These are phyloP conservation scores for Coemansia aciculifera DNA, from an alignment of 192 early-diverging fungal species.

Conservation along the genomic window DNA sequence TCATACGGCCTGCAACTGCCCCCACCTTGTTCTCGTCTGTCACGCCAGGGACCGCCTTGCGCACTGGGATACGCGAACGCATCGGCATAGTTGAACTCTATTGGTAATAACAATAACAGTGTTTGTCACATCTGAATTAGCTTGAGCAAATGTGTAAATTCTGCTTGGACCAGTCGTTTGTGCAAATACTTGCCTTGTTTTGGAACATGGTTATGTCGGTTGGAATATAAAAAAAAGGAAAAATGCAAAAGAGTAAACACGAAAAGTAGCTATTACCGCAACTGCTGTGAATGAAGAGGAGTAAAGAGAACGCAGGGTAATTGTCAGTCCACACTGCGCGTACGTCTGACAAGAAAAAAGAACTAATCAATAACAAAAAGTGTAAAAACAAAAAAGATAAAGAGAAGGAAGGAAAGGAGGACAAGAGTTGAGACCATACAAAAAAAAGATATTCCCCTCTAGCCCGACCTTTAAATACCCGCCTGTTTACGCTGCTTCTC, in stretches of 20 bases:
- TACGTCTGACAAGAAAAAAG: not conserved
- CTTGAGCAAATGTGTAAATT: not conserved
- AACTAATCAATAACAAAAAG: not conserved
- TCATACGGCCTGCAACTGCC: constrained; percentile 3
- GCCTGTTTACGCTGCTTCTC: not conserved
- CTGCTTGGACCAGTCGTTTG: not conserved
- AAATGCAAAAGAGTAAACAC: not conserved
- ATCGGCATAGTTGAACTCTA: constrained; percentile 43
- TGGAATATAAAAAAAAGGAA: not conserved
- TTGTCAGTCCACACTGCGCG: too few relatives aligned
- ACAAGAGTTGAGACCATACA: not conserved
- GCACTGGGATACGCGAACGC: constrained; percentile 48
- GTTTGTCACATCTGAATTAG: constrained; percentile 6
- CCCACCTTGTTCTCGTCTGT: constrained; percentile 47
- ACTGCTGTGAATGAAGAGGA: not conserved
- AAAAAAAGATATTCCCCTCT: not conserved
- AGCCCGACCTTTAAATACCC: not conserved
- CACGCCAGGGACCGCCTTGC: constrained; percentile 21
- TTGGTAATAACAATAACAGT: not conserved
- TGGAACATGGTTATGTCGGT: constrained; percentile 36
- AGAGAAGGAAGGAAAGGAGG: not conserved
- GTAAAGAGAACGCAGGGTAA: not conserved
- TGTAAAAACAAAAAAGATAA: not conserved
- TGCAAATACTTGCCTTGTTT: constrained; percentile 38
- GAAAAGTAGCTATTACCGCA: not conserved